Evolutionary conservation across 163 green algal species (phyloP), one percentile per base, ranked within the genome.

Genomic region (Scenedesmus sp.): DNA sequence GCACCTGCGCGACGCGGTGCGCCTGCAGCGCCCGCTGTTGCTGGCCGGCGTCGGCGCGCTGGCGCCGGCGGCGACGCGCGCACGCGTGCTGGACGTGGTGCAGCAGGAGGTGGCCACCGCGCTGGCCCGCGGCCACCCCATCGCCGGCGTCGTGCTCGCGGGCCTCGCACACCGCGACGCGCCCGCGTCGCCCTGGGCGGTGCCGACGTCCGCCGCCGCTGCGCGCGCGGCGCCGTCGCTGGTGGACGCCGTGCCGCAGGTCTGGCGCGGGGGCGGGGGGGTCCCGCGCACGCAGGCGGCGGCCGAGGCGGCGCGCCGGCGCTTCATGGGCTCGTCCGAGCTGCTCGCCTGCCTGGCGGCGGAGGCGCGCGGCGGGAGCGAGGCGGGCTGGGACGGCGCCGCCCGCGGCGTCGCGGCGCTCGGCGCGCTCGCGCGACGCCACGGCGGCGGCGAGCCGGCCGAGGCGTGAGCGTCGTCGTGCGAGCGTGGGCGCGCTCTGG

Each of bases 1-100:
- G 11, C 70, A 78, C 42, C 54, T 78, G 29, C 45, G 70, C 31
- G 70, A 78, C 0, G 54, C 70, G 44, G 15, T 78, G 26, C 58
- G 70, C 18, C 31, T 78, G 70, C 70, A 78, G 56, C 67, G 69
- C 34, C 70, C 70, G 60, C 53, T 78, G 70, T 54, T 78, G 54
- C 26, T 78, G 70, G 54, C 26, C 20, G 70, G 70, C 14, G 70
- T 78, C 24, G 70, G 70, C 11, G 51, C 26, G 0, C 39, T 78
- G 53, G 13, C 53, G 24, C 53, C 53, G 5, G 53, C 67, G 5
- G 2, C 36, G 5, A 65, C 53, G 51, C n/a, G 70, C 6, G 7
- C 0, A 4, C 15, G 48, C 33, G 45, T 78, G 39, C 70, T 78
- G 31, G 6, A 17, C 6, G 7, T 67, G 70, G 7, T 78, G 33